Evolutionary conservation across 164 flowering plant species (phyloP), one percentile per base, ranked within the genome.

Genomic region (Liriodendron chinense): DNA sequence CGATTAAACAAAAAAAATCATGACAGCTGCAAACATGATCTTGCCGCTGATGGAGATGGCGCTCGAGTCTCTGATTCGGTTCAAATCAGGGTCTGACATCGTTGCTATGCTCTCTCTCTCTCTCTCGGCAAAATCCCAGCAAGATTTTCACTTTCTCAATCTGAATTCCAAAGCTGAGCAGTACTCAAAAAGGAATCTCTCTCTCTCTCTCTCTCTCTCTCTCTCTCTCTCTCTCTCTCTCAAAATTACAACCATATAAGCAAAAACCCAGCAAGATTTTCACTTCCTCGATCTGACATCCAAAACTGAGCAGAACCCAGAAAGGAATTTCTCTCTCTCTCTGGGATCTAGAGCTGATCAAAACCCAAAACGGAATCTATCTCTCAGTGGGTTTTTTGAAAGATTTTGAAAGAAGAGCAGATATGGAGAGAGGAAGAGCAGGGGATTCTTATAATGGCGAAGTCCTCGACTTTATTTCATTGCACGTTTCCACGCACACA

Each of bases 21-120:
- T 76, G 0, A 92, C 77, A 13, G 89, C 85, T 14, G 78, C 84
- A 69, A 91, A 77, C 90, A 90, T 87, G 76, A 96, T 74, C 79
- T 81, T 88, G 12, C 92, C 89, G 18, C 89, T 85, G 16, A 91
- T 47, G 10, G 77, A 59, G 18, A 63, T 47, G 49, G 68, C 47
- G 12, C 14, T 62, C 18, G 67, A 70, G 26, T 63, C 73, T 3
- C 48, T 9, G 21, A 71, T 9, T 1, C 23, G 12, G 13, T 24
- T 20, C 21, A 20, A 25, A 57, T 8, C 6, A 28, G 48, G 10
- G 18, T 18, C 47, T 12, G 43, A 16, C 47, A 25, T 28, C 20
- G 28, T 28, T 66, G 20, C n/a, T 43, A 7, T 18, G 34, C 23
- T 47, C 1, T 68, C 20, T 68, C 24, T 68, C 50, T 47, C 56